Conservation (phyloP, 768 basidiomycete genomes). For the Polyporus arcularius region DNA sequence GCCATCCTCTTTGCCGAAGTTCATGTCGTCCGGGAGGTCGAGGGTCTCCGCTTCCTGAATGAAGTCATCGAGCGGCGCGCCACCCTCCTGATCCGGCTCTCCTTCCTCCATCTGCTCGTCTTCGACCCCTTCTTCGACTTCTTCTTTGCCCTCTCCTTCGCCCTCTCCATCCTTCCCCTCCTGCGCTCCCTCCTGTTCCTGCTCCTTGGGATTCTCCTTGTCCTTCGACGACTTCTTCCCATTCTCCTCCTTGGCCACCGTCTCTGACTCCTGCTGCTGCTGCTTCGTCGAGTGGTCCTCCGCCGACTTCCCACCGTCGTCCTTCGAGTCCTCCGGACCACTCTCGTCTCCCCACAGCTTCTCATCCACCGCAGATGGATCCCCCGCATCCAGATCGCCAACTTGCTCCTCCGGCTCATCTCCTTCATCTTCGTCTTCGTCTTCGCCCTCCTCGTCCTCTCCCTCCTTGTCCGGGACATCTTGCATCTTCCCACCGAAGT, state of each 20-base stretch:
- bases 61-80: slow-evolving; percentile 73
- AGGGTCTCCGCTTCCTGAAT: slow-evolving; percentile 80
- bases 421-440: slow-evolving; percentile 50
- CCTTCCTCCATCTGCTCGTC: slow-evolving; percentile 26
- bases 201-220: slow-evolving; percentile 26
- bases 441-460: slow-evolving; percentile 43
- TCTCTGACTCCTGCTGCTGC: slow-evolving; percentile 56
- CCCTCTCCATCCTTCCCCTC: slow-evolving; percentile 27
- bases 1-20: slow-evolving; percentile 41
- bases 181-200: slow-evolving; percentile 5
- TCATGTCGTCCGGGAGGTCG: slow-evolving; percentile 87
- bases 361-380: slow-evolving; percentile 88
- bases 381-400: slow-evolving; percentile 78
- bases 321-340: slow-evolving; percentile 52
- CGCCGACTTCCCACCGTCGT: slow-evolving; percentile 56
- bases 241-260: slow-evolving; percentile 77
- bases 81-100: slow-evolving; percentile 49
- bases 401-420: slow-evolving; percentile 81
- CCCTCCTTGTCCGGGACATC: slow-evolving; percentile 73
- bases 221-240: slow-evolving; percentile 10
- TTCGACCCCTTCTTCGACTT: slow-evolving; percentile 30
- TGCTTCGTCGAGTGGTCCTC: slow-evolving; percentile 61
- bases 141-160: slow-evolving; percentile 28
- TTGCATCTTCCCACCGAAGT: slow-evolving; percentile 85
- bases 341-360: slow-evolving; percentile 94